phyloP scores from a whole-genome alignment of 2,329 filamentous ascomycete species.

The Biscogniauxia sp. region DNA sequence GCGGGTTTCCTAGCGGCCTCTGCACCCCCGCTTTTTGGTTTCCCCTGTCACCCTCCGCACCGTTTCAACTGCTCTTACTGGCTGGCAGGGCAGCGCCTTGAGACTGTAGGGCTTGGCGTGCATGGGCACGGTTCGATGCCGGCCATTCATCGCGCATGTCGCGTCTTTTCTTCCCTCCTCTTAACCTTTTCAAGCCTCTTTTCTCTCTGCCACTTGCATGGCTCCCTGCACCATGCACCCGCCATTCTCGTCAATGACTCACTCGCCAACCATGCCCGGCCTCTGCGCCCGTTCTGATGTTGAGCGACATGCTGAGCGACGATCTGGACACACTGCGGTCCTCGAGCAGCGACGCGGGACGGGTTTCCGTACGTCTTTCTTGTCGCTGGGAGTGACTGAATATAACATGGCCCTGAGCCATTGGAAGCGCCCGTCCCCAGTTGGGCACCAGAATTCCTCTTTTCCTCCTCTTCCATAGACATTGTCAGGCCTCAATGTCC shows the following conservation, averaged over 20 bases:
- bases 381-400: conserved; percentile 18
- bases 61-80: conserved; percentile 30
- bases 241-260: conserved; percentile 29
- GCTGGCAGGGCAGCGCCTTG: conserved; percentile 23
- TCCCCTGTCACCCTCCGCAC: conserved; percentile 24
- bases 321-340: conserved; percentile 15
- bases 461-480: conserved; percentile 11
- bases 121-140: conserved; percentile 9
- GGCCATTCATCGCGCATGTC: conserved; percentile 32
- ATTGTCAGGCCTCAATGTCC: conserved; percentile 22
- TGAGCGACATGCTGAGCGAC: conserved; percentile 21
- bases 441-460: conserved; percentile 24
- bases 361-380: too few relatives aligned
- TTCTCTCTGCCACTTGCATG: conserved; percentile 25
- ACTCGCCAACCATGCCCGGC: conserved; percentile 32
- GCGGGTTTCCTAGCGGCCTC: conserved; percentile 12
- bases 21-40: conserved; percentile 21
- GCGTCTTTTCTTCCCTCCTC: conserved; percentile 26
- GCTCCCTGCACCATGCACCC: conserved; percentile 24
- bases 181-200: conserved; percentile 17
- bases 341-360: conserved; percentile 15
- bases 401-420: conserved; percentile 32
- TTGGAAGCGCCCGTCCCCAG: conserved; percentile 14
- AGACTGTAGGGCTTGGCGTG: conserved; percentile 24
- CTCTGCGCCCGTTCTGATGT: conserved; percentile 28